Evolutionary conservation across 805 yeast species (phyloP).

Genomic region (Tetrapisispora phaffii): DNA sequence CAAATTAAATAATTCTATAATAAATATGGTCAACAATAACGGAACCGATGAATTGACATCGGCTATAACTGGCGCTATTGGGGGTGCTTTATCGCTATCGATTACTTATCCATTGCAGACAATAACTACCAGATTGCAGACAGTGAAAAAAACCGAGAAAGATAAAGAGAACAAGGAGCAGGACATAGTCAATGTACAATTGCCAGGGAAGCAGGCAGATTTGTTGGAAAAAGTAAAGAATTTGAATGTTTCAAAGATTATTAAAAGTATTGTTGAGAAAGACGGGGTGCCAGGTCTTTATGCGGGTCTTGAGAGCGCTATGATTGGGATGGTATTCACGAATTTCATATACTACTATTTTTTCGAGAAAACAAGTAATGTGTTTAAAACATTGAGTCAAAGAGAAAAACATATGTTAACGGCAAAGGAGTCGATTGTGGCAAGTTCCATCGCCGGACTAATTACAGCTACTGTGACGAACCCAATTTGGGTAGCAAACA

Average conservation of each 20-base stretch:
- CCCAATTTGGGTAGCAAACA: conserved; percentile 95
- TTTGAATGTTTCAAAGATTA: conserved; percentile 27
- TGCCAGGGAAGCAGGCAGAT: background rate
- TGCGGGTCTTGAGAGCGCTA: conserved; percentile 79
- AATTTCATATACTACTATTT: conserved; percentile 87
- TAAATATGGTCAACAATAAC: background rate
- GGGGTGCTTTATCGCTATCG: conserved; percentile 80
- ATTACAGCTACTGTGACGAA: conserved; percentile 93
- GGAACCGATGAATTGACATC: conserved; percentile 41
- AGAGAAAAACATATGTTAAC: conserved; percentile 40
- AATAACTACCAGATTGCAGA: conserved; percentile 79
- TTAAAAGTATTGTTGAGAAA: conserved; percentile 39
- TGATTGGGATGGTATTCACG: conserved; percentile 76
- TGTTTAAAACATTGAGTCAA: conserved; percentile 27
- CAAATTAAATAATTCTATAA: too few relatives aligned
- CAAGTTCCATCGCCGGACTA: conserved; percentile 88
- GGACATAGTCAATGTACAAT: conserved; percentile 14
- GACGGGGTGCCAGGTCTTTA: conserved; percentile 66
- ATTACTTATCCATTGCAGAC: conserved; percentile 87
- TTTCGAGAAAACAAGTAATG: conserved; percentile 59
- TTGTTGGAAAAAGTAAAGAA: conserved; percentile 9
- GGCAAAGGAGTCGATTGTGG: conserved; percentile 49
- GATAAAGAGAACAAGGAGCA: background rate
- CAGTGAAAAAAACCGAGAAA: conserved; percentile 9
- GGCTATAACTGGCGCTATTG: conserved; percentile 91